Evolutionary conservation across 2,329 filamentous ascomycete species (phyloP).

Genomic region (Chrysoporthe austroafricana): DNA sequence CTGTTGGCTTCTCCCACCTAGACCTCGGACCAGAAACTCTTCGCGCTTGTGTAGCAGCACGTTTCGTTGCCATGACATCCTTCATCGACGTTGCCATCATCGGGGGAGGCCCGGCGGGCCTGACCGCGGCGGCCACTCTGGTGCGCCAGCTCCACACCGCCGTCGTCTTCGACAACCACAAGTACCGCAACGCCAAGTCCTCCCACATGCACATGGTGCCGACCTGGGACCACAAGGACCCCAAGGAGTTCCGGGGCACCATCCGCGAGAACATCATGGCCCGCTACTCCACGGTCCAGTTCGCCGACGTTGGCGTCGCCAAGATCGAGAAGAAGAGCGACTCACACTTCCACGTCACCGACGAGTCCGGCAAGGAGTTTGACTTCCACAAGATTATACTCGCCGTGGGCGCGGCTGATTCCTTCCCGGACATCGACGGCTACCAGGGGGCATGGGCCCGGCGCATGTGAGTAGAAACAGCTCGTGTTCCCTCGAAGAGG

Average conservation of each 20-base stretch:
- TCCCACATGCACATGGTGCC: constrained; percentile 53
- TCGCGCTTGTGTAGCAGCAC: too few species aligned
- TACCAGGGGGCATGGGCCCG: constrained; percentile 54
- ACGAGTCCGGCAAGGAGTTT: too few species aligned
- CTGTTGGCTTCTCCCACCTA: too few species aligned
- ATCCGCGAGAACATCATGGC: too few species aligned
- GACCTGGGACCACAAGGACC: constrained; percentile 43
- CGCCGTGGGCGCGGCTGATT: constrained; percentile 56
- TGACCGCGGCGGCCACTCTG: constrained; percentile 50
- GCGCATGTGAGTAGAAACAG: constrained; percentile 41
- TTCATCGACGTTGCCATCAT: too few species aligned
- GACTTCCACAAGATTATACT: constrained; percentile 52
- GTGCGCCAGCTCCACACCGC: constrained; percentile 53
- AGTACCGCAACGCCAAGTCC: constrained; percentile 54
- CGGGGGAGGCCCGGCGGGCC: constrained; percentile 49
- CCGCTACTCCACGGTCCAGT: too few species aligned
- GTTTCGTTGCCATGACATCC: too few species aligned
- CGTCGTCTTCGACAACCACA: constrained; percentile 52
- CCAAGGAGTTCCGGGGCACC: constrained; percentile 45
- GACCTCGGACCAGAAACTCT: too few species aligned
- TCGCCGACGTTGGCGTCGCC: too few species aligned
- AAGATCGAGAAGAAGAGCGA: too few species aligned
- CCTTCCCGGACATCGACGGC: constrained; percentile 54
- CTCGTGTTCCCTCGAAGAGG: too few species aligned
- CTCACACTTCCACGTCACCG: too few species aligned